Evolutionary conservation across 352 stramenopile species (phyloP).

Genomic region (Phytophthora lateralis): DNA sequence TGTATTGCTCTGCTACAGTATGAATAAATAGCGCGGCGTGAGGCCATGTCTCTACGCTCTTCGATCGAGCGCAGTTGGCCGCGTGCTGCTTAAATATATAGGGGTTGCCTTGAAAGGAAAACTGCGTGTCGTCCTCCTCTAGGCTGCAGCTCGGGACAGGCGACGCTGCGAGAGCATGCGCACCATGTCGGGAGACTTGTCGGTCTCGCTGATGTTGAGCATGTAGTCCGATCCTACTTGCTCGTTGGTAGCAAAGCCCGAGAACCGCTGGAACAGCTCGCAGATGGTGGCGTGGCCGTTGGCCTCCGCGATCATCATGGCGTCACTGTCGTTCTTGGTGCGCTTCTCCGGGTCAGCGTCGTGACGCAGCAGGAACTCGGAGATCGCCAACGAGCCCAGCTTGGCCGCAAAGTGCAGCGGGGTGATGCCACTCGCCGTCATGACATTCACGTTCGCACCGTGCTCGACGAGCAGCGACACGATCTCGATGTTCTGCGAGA

Average conservation of each 20-base stretch:
- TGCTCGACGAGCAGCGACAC: constrained; percentile 67
- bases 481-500: constrained; percentile 68
- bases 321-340: constrained; percentile 81
- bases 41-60: constrained; percentile 16
- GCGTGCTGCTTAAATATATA: constrained; percentile 30
- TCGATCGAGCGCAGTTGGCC: constrained; percentile 23
- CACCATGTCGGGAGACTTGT: constrained; percentile 46
- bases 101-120: background rate
- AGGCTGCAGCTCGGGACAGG: constrained; percentile 21
- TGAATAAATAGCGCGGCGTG: constrained; percentile 33
- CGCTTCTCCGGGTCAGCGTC: constrained; percentile 66
- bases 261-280: constrained; percentile 66
- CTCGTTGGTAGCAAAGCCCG: constrained; percentile 28
- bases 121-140: constrained; percentile 8
- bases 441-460: constrained; percentile 73
- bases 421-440: constrained; percentile 72
- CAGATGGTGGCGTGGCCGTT: constrained; percentile 72
- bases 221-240: constrained; percentile 31
- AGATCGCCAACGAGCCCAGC: constrained; percentile 60
- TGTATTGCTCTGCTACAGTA: constrained; percentile 21
- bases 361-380: constrained; percentile 69
- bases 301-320: constrained; percentile 72
- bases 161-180: constrained; percentile 44
- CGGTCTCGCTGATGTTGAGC: constrained; percentile 40
- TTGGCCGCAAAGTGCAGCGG: constrained; percentile 81